phyloP scores from a whole-genome alignment of 148 eudicot species.

The Cornus controversa region DNA sequence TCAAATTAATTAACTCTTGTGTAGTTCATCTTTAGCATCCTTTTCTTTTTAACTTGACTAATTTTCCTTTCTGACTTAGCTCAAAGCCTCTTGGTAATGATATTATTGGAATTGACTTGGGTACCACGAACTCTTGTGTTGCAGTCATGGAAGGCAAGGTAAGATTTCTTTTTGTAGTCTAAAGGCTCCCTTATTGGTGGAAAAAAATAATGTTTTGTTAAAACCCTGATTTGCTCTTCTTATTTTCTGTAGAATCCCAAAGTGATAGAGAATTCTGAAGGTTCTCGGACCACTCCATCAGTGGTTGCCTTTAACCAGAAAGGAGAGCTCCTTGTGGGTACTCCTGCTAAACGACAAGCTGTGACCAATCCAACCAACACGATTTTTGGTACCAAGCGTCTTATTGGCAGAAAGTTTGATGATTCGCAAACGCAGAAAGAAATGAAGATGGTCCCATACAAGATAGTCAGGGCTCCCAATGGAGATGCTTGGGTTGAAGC shows the following conservation, averaged over 20 bases:
- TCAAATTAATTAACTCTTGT: not conserved
- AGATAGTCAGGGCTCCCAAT: conserved; percentile 49
- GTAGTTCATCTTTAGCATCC: not conserved
- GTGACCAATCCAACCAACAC: conserved; percentile 54
- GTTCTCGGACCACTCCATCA: conserved; percentile 59
- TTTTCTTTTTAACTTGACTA: not conserved
- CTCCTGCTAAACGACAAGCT: conserved; percentile 57
- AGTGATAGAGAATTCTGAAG: conserved; percentile 65
- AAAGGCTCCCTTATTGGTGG: not conserved
- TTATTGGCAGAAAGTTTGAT: conserved; percentile 58
- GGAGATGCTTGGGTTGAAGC: conserved; percentile 74
- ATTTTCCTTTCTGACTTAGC: conserved; percentile 19
- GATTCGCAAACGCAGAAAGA: conserved; percentile 56
- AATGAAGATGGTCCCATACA: conserved; percentile 53
- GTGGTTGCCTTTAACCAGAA: conserved; percentile 52
- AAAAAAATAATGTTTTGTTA: not conserved
- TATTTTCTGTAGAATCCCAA: conserved; percentile 36
- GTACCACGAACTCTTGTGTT: conserved; percentile 70
- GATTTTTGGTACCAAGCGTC: conserved; percentile 48
- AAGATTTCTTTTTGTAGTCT: not conserved
- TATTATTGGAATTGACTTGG: conserved; percentile 61
- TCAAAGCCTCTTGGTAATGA: conserved; percentile 41
- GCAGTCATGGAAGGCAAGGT: conserved; percentile 67
- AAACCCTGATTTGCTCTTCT: not conserved
- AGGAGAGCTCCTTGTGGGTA: conserved; percentile 56